phyloP scores from a whole-genome alignment of 2,329 filamentous ascomycete species.

The Xylaria sp. region DNA sequence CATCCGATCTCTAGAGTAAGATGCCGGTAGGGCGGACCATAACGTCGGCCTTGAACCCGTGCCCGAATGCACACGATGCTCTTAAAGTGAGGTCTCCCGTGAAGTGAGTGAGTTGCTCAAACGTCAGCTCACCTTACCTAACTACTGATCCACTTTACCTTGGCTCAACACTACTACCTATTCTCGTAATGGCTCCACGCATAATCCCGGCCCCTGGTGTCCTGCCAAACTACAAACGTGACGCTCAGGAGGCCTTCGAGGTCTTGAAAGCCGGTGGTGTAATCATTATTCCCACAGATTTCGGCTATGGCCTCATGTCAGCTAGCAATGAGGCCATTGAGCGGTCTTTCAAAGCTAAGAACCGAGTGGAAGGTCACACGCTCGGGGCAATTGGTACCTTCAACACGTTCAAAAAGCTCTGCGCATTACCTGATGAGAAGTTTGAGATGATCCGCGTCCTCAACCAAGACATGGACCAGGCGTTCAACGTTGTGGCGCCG shows the following conservation, averaged over 20 bases:
- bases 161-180: background rate
- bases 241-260: conserved; percentile 25
- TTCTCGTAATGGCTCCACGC: conserved; percentile 21
- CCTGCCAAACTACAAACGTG: conserved; percentile 18
- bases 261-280: conserved; percentile 20
- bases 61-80: conserved; percentile 6
- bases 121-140: background rate
- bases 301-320: conserved; percentile 25
- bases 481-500: conserved; percentile 19
- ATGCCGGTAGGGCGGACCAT: background rate
- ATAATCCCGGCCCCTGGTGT: conserved; percentile 21
- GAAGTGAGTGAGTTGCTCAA: background rate
- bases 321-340: conserved; percentile 22
- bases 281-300: conserved; percentile 21
- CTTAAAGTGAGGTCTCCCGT: background rate
- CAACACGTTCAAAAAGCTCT: conserved; percentile 7
- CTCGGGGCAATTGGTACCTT: conserved; percentile 25
- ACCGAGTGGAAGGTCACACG: conserved; percentile 19
- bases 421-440: conserved; percentile 14
- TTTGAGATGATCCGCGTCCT: conserved; percentile 23
- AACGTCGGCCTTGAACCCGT: conserved; percentile 9
- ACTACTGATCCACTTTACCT: background rate
- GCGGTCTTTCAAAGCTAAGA: conserved; percentile 22
- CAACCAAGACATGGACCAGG: conserved; percentile 15
- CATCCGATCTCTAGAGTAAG: background rate